phyloP scores from a whole-genome alignment of 2,329 filamentous ascomycete species.

The Diaporthe longicolla region DNA sequence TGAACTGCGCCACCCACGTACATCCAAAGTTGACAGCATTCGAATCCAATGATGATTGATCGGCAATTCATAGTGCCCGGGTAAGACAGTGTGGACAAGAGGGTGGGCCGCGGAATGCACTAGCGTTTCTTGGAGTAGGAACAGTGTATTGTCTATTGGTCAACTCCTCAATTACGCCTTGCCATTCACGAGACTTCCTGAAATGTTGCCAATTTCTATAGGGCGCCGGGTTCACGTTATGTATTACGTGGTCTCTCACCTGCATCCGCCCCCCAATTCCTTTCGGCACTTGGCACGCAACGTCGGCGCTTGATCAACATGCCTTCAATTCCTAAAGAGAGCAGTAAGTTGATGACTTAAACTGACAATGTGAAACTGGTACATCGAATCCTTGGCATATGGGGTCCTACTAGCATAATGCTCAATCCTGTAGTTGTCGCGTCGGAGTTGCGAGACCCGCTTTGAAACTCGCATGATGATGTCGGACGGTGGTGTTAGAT shows the following conservation, averaged over 20 bases:
- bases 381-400: neutral
- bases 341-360: neutral
- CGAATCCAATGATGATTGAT: neutral
- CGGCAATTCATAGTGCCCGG: neutral
- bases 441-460: neutral
- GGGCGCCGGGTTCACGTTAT: neutral
- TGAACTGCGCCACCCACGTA: neutral
- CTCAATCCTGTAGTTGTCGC: neutral
- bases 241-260: slow-evolving; percentile 4
- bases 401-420: neutral
- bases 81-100: neutral
- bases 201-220: neutral
- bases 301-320: neutral
- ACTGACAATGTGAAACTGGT: neutral
- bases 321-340: too few species aligned
- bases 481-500: neutral
- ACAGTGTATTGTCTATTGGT: neutral
- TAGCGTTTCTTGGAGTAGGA: neutral
- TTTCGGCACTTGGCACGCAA: neutral
- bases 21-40: neutral
- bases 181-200: too few species aligned
- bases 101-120: neutral
- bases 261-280: neutral
- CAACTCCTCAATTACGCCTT: neutral
- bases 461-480: neutral